Conservation (phyloP, 371 early-diverging fungal genomes). For the Rhizomucor pusillus region DNA sequence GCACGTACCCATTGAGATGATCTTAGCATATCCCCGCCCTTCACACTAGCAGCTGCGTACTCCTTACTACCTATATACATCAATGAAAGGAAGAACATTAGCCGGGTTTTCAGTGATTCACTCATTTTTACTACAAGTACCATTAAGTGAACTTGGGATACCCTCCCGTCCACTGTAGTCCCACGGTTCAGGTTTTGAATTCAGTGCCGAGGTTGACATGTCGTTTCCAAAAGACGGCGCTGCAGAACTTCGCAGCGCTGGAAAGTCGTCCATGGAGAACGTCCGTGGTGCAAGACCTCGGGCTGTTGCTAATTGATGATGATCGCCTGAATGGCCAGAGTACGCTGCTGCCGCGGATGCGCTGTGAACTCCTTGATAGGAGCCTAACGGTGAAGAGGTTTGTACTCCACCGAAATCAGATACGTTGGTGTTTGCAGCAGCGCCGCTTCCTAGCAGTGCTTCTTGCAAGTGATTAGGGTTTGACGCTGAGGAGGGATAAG, state of each 20-base stretch:
- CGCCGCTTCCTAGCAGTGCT: constrained; percentile 17
- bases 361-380: constrained; percentile 19
- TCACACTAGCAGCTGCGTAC: constrained; percentile 7
- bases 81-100: neutral
- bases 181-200: constrained; percentile 40
- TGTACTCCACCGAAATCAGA: constrained; percentile 13
- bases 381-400: constrained; percentile 18
- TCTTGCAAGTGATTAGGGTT: constrained; percentile 29
- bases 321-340: constrained; percentile 9
- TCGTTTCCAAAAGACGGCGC: constrained; percentile 32
- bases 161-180: constrained; percentile 35
- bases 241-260: constrained; percentile 39
- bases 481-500: constrained; percentile 44
- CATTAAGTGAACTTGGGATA: constrained; percentile 7
- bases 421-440: constrained; percentile 8
- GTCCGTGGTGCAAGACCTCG: constrained; percentile 38
- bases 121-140: neutral
- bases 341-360: constrained; percentile 7
- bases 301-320: constrained; percentile 22
- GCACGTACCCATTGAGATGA: constrained; percentile 16
- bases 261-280: constrained; percentile 52
- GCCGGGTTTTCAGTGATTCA: neutral
- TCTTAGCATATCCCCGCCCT: constrained; percentile 7
- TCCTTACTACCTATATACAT: constrained; percentile 9
- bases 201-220: constrained; percentile 14